A percentile compares a stretch with the other conserved stretches of the same genome.
phyloP scores from a whole-genome alignment of 2,329 filamentous ascomycete species.

The Colletotrichum godetiae region DNA sequence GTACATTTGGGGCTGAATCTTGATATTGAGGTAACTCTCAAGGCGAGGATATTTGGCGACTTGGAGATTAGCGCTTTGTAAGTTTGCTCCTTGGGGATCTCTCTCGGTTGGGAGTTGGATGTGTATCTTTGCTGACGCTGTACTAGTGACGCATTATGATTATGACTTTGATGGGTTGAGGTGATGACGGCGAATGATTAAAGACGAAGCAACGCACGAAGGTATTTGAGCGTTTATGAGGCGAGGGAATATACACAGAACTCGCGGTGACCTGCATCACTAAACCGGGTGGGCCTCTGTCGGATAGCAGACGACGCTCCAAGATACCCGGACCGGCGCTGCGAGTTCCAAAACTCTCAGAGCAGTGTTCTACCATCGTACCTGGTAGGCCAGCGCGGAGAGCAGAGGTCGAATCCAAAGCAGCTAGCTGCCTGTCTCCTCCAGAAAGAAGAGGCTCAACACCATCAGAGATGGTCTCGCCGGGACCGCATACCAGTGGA shows the following conservation, averaged over 20 bases:
- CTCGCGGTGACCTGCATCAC: background rate
- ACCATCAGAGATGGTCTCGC: background rate
- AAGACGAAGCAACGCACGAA: background rate
- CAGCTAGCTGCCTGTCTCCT: background rate
- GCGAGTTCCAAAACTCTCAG: background rate
- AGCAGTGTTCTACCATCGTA: background rate
- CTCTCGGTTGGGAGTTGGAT: background rate
- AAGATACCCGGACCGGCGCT: background rate
- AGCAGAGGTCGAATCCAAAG: background rate
- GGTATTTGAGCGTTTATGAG: background rate
- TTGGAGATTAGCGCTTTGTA: slow-evolving; percentile 28
- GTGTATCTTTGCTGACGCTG: background rate
- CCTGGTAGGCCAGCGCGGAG: background rate
- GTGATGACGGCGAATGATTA: background rate
- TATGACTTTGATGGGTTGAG: background rate
- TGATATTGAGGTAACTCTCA: slow-evolving; percentile 25
- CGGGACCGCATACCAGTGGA: background rate
- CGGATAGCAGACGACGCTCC: no score
- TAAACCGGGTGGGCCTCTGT: background rate
- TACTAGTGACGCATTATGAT: slow-evolving; percentile 13
- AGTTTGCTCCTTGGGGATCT: background rate
- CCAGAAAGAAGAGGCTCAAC: background rate
- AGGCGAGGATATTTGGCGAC: slow-evolving; percentile 14
- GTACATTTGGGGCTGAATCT: slow-evolving; percentile 22
- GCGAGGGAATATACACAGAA: background rate